Conservation (phyloP, 179 eudicot genomes). For the Silene noctiflora region DNA sequence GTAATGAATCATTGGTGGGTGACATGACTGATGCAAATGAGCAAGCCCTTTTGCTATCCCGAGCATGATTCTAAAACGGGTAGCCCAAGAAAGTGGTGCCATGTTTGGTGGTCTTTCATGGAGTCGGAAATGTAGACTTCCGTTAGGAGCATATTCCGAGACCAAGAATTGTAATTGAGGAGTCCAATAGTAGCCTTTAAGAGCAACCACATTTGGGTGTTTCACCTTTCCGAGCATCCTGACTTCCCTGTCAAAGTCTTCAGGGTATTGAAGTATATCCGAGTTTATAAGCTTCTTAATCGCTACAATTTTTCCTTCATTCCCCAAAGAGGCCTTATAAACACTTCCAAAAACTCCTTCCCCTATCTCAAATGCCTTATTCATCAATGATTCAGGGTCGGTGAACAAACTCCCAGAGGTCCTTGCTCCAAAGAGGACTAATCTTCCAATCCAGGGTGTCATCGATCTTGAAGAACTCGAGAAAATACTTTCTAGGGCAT, state of each 20-base stretch:
- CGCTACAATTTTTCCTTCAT: constrained; percentile 50
- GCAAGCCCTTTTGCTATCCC: constrained; percentile 89
- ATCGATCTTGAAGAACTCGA: constrained; percentile 74
- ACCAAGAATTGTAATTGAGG: constrained; percentile 78
- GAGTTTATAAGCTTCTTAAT: constrained; percentile 64
- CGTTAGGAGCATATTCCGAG: constrained; percentile 63
- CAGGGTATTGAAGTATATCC: constrained; percentile 57
- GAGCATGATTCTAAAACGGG: constrained; percentile 63
- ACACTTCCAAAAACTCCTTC: constrained; percentile 78
- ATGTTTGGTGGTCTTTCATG: constrained; percentile 48
- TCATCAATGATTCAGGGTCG: constrained; percentile 55
- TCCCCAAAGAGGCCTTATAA: constrained; percentile 60
- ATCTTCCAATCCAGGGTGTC: constrained; percentile 59
- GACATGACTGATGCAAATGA: constrained; percentile 78
- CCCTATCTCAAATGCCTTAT: constrained; percentile 72
- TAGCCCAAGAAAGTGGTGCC: constrained; percentile 64
- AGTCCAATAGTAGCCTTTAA: constrained; percentile 93
- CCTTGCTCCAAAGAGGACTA: constrained; percentile 64
- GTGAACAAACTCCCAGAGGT: constrained; percentile 43
- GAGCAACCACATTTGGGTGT: constrained; percentile 61
- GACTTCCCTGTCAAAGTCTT: constrained; percentile 79
- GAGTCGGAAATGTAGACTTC: constrained; percentile 63
- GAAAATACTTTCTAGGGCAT: constrained; percentile 74
- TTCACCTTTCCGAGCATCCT: constrained; percentile 68
- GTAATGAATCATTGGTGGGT: constrained; percentile 85